A percentile compares a stretch with the other conserved stretches of the same genome.
phyloP scores from a whole-genome alignment of 768 basidiomycete genomes.

The Infundibulicybe gibba region DNA sequence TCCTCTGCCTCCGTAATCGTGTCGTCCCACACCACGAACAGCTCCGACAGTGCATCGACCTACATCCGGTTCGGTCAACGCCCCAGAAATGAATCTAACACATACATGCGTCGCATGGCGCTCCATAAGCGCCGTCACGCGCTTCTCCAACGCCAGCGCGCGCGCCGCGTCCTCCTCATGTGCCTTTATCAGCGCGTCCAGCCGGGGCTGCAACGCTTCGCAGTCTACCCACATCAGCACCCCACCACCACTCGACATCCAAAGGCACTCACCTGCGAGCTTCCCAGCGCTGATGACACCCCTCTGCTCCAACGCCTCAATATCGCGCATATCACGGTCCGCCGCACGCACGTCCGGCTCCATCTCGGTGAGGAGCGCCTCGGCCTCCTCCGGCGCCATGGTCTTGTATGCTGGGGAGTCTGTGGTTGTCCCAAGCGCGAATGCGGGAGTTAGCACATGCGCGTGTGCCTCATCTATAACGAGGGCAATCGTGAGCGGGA shows the following conservation, averaged over 20 bases:
- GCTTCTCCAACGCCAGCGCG: slow-evolving; percentile 60
- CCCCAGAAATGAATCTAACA: slow-evolving; percentile 3
- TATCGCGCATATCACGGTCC: slow-evolving; percentile 79
- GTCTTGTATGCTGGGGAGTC: slow-evolving; percentile 48
- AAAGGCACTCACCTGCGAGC: slow-evolving; percentile 44
- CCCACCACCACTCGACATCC: background rate
- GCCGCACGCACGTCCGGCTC: slow-evolving; percentile 81
- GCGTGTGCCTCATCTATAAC: slow-evolving; percentile 71
- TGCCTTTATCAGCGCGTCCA: slow-evolving; percentile 52
- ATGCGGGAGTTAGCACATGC: slow-evolving; percentile 69
- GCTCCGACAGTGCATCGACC: slow-evolving; percentile 79
- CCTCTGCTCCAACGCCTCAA: slow-evolving; percentile 64
- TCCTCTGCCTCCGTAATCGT: slow-evolving; percentile 65
- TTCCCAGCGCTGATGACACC: slow-evolving; percentile 73
- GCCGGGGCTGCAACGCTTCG: slow-evolving; percentile 62
- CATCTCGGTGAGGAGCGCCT: slow-evolving; percentile 72
- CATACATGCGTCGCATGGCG: slow-evolving; percentile 68
- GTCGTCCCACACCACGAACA: slow-evolving; percentile 86
- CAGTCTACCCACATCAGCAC: slow-evolving; percentile 38
- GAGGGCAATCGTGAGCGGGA: background rate
- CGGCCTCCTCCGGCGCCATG: slow-evolving; percentile 66
- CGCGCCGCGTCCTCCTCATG: slow-evolving; percentile 57
- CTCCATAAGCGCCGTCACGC: slow-evolving; percentile 64
- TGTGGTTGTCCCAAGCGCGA: slow-evolving; percentile 59
- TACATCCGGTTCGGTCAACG: slow-evolving; percentile 19